Evolutionary conservation across 23 red algal genomes (phyloP).

Genomic region (Gracilariopsis chorda): DNA sequence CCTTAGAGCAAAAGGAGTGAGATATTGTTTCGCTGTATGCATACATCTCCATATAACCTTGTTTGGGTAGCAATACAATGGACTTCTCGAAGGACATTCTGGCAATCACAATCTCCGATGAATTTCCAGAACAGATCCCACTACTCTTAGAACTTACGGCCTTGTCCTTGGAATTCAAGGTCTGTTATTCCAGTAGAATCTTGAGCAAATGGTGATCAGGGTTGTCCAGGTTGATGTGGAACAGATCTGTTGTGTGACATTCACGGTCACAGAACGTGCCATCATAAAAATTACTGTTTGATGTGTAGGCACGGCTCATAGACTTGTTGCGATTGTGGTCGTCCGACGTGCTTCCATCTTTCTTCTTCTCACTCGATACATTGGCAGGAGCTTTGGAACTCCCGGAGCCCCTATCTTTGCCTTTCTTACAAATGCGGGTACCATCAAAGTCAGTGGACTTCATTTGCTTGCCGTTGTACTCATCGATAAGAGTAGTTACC

Average conservation of each 20-base stretch:
- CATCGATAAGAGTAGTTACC: neutral
- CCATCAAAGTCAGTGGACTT: neutral
- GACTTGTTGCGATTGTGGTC: too few species aligned
- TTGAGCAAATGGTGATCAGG: too few species aligned
- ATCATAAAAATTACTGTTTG: too few species aligned
- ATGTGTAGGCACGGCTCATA: too few species aligned
- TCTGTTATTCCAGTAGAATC: neutral
- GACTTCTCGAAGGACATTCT: neutral
- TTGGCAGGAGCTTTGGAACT: too few species aligned
- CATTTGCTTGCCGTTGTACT: neutral
- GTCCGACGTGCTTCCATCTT: too few species aligned
- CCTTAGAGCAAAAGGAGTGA: neutral
- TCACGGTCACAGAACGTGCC: too few species aligned
- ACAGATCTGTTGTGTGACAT: too few species aligned
- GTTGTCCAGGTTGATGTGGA: too few species aligned
- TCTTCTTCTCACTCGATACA: too few species aligned
- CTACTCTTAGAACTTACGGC: neutral
- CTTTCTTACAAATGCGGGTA: neutral
- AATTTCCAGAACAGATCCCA: neutral
- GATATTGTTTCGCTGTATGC: conserved; percentile 1
- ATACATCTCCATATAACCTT: neutral
- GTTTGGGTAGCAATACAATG: neutral
- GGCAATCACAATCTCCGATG: neutral
- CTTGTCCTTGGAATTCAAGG: neutral
- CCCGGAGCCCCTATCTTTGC: too few species aligned